These are phyloP conservation scores for Xylaria sp. DNA, from an alignment of 2,329 filamentous ascomycete species.

Conservation along the genomic window DNA sequence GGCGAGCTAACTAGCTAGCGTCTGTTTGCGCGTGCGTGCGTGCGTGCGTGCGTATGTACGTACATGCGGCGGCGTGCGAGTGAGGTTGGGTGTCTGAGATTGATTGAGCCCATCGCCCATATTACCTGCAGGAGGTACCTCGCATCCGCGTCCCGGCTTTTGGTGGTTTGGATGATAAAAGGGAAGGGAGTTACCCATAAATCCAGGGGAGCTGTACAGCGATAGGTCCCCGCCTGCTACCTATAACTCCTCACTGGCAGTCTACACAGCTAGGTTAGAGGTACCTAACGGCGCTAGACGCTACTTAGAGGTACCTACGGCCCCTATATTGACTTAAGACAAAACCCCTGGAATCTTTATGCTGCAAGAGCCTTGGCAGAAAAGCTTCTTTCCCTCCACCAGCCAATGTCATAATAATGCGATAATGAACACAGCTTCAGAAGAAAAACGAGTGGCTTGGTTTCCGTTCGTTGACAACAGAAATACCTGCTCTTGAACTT, in stretches of 20 bases:
- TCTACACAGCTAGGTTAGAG: no score
- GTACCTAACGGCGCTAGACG: no score
- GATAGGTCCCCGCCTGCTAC: neutral
- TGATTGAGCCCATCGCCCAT: neutral
- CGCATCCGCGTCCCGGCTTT: neutral
- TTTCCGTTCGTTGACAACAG: neutral
- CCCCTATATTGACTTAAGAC: neutral
- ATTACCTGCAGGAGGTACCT: neutral
- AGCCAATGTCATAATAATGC: no score
- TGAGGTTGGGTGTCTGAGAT: slow-evolving; percentile 6
- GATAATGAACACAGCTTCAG: no score
- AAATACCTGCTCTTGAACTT: neutral
- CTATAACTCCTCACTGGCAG: neutral
- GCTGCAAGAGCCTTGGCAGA: no score
- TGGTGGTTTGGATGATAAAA: neutral
- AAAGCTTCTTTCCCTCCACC: no score
- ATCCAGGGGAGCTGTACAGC: neutral
- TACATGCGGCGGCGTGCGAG: no score
- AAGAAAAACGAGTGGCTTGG: no score
- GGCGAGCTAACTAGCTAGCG: neutral
- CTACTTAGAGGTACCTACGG: neutral
- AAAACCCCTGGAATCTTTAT: no score
- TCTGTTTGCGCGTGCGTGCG: neutral
- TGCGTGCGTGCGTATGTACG: no score
- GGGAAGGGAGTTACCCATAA: neutral